Percentiles rank a stretch among this genome's conserved stretches.
phyloP scores from a whole-genome alignment of 768 basidiomycete species.

The Sporobolomyces phaffii region DNA sequence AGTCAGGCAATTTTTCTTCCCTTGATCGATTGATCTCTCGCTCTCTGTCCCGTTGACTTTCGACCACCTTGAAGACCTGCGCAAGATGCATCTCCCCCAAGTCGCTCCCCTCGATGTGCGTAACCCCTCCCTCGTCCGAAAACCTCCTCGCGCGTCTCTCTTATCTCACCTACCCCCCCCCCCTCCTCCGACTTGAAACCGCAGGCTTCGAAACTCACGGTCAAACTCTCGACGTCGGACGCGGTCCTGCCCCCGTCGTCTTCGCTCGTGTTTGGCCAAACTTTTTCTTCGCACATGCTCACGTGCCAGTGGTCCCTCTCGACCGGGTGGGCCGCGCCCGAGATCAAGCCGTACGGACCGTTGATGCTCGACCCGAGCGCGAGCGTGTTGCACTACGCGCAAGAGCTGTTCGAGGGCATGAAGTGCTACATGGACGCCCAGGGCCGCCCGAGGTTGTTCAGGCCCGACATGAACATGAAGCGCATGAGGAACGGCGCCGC shows the following conservation, averaged over 20 bases:
- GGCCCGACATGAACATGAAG: constrained; percentile 58
- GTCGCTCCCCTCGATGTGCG: constrained; percentile 12
- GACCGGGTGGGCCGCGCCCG: constrained; percentile 75
- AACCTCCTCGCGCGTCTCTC: too few relatives aligned
- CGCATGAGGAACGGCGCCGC: constrained; percentile 72
- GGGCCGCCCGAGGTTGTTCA: constrained; percentile 67
- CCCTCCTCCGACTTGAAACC: background rate
- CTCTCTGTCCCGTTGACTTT: background rate
- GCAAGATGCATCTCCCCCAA: background rate
- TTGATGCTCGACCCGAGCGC: constrained; percentile 66
- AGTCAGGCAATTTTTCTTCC: too few relatives aligned
- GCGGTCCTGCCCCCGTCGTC: constrained; percentile 61
- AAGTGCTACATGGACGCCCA: constrained; percentile 73
- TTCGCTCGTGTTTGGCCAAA: constrained; percentile 72
- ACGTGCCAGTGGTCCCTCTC: constrained; percentile 56
- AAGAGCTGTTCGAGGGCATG: constrained; percentile 73
- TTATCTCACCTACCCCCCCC: background rate
- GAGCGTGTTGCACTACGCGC: constrained; percentile 86
- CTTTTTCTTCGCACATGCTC: constrained; percentile 52
- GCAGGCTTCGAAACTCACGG: constrained; percentile 21
- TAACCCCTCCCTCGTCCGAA: too few relatives aligned
- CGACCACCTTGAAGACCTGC: background rate
- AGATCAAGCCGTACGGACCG: constrained; percentile 75
- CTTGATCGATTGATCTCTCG: background rate
- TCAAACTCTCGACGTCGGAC: constrained; percentile 48